phyloP scores from a whole-genome alignment of 306 rosid species.

The Bauhinia variegata region DNA sequence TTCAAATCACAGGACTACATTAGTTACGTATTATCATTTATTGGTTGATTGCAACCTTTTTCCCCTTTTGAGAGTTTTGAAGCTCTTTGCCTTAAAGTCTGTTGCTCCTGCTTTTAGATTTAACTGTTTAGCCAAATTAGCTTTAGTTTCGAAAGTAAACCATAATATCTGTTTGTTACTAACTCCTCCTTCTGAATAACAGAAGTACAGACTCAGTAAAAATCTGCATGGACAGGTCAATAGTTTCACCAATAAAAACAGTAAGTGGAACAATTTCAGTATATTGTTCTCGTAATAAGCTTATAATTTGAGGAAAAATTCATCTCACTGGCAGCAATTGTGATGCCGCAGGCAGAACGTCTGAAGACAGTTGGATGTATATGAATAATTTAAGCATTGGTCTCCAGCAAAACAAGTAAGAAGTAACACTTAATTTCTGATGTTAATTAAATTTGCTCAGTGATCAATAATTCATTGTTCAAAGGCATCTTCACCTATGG shows the following conservation, averaged over 20 bases:
- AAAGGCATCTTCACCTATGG: constrained; percentile 4
- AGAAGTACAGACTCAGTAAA: constrained; percentile 90
- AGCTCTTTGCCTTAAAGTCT: background rate
- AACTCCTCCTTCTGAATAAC: constrained; percentile 33
- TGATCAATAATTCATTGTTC: constrained; percentile 19
- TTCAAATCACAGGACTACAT: constrained; percentile 3
- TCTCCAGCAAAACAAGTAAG: constrained; percentile 74
- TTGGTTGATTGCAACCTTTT: background rate
- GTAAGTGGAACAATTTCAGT: constrained; percentile 41
- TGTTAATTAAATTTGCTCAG: background rate
- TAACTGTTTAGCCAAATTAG: background rate
- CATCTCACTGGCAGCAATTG: constrained; percentile 32
- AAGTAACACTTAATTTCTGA: constrained; percentile 1
- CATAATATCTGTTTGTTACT: background rate
- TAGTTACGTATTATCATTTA: background rate
- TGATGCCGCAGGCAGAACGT: constrained; percentile 46
- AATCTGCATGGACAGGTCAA: constrained; percentile 67
- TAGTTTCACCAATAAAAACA: constrained; percentile 51
- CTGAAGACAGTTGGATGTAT: constrained; percentile 62
- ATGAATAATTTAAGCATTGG: constrained; percentile 57
- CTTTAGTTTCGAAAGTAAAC: constrained; percentile 6
- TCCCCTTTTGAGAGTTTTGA: background rate
- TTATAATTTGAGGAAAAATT: constrained; percentile 24
- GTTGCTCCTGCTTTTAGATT: background rate
- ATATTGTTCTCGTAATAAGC: background rate